Percentiles rank a stretch among this genome's conserved stretches.
These are phyloP conservation scores for Apiospora pterosperma DNA, from an alignment of 2,329 filamentous ascomycete species.

Conservation along the genomic window DNA sequence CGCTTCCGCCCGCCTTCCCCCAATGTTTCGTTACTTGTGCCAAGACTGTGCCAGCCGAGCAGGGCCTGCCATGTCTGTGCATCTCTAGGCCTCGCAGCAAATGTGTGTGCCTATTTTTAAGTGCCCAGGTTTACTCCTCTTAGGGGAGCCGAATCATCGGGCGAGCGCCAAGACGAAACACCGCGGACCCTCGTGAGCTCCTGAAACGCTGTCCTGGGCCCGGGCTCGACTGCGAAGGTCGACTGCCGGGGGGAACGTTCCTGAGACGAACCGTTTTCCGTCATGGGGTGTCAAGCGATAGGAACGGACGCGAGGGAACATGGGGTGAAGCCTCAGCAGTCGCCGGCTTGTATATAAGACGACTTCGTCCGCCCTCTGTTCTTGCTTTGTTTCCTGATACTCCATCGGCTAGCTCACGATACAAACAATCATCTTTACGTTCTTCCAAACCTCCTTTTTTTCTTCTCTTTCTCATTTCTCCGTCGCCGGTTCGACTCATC, in stretches of 20 bases:
- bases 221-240: not conserved
- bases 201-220: not conserved
- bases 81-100: no score
- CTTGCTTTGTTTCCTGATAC: not conserved
- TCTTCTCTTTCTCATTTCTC: constrained; percentile 6
- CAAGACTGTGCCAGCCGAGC: no score
- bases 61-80: not conserved
- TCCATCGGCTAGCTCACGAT: not conserved
- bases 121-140: not conserved
- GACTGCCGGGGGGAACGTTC: not conserved
- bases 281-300: not conserved
- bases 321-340: not conserved
- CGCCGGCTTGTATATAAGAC: not conserved
- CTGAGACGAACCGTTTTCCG: not conserved
- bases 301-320: not conserved
- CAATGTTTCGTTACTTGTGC: not conserved
- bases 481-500: constrained; percentile 11
- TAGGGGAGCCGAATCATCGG: not conserved
- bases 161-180: constrained; percentile 1
- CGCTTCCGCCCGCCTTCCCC: not conserved
- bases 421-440: not conserved
- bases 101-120: not conserved
- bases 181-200: not conserved
- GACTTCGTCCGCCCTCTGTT: not conserved
- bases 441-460: not conserved